These are phyloP conservation scores for Podospora australis DNA, from an alignment of 495 filamentous ascomycete genomes.

Conservation along the genomic window DNA sequence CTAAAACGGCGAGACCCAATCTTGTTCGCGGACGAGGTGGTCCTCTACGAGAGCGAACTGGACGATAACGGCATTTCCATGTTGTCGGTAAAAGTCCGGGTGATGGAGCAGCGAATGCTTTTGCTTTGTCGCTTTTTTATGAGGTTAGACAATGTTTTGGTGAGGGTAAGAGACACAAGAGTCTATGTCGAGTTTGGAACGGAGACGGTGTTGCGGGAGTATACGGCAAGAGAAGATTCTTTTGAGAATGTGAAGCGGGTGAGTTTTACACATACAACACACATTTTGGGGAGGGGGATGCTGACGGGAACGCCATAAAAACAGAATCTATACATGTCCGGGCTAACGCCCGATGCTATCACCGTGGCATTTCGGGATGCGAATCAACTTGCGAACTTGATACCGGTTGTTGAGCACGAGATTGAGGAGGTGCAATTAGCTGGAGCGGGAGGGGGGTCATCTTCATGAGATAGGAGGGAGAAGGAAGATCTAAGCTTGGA, in stretches of 20 bases:
- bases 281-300: background rate
- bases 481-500: background rate
- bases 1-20: slow-evolving; percentile 81
- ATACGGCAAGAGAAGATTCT: slow-evolving; percentile 69
- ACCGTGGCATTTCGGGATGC: slow-evolving; percentile 76
- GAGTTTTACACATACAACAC: slow-evolving; percentile 29
- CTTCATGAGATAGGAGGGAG: background rate
- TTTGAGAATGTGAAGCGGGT: slow-evolving; percentile 76
- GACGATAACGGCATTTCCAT: slow-evolving; percentile 94
- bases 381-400: slow-evolving; percentile 64
- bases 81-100: slow-evolving; percentile 79
- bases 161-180: slow-evolving; percentile 81
- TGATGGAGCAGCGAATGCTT: slow-evolving; percentile 82
- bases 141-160: slow-evolving; percentile 81
- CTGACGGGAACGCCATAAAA: slow-evolving; percentile 4
- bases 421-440: slow-evolving; percentile 40
- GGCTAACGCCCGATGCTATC: slow-evolving; percentile 58
- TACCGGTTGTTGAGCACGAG: slow-evolving; percentile 60
- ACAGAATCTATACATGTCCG: slow-evolving; percentile 61
- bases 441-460: slow-evolving; percentile 19
- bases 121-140: slow-evolving; percentile 87
- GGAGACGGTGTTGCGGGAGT: slow-evolving; percentile 82
- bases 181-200: slow-evolving; percentile 84
- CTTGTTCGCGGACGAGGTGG: slow-evolving; percentile 86
- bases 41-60: slow-evolving; percentile 94